Percentiles rank a stretch among this genome's conserved stretches.
These are phyloP conservation scores for Septoria linicola DNA, from an alignment of 2,329 filamentous ascomycete genomes.

Conservation along the genomic window DNA sequence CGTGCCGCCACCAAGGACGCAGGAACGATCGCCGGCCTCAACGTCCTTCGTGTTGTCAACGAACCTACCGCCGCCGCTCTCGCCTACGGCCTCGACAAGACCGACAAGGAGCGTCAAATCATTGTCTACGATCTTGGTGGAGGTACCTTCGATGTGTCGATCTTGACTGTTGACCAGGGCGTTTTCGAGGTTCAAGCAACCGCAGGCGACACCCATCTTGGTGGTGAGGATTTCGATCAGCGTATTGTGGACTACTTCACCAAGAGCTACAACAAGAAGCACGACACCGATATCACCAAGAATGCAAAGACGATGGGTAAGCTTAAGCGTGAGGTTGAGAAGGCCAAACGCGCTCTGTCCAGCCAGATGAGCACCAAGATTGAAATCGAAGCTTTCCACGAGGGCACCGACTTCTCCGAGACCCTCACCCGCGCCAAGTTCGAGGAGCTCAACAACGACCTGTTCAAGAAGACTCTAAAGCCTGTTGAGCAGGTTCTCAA, in stretches of 20 bases:
- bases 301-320: conserved; percentile 98
- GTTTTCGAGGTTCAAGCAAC: conserved; percentile 99
- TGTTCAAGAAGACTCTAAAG: conserved; percentile 99
- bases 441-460: conserved; percentile 97
- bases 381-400: conserved; percentile 95
- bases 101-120: conserved; percentile 79
- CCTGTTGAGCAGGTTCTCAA: conserved; percentile 98
- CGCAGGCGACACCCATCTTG: conserved; percentile 96
- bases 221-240: conserved; percentile 99
- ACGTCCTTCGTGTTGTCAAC: conserved; percentile 96
- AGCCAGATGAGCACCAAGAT: conserved; percentile 45
- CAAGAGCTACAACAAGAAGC: conserved; percentile 99
- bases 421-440: conserved; percentile 98
- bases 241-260: conserved; percentile 93
- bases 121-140: conserved; percentile 97
- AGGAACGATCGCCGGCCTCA: conserved; percentile 91
- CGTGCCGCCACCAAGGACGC: conserved; percentile 98
- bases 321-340: conserved; percentile 98
- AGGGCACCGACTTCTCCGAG: conserved; percentile 97
- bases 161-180: conserved; percentile 94
- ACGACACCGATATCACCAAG: conserved; percentile 87
- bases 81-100: conserved; percentile 95
- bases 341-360: conserved; percentile 92
- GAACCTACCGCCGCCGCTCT: conserved; percentile 95
- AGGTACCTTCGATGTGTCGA: conserved; percentile 98